Conservation (phyloP, 495 filamentous ascomycete genomes). For the Penicillium tannophilum region DNA sequence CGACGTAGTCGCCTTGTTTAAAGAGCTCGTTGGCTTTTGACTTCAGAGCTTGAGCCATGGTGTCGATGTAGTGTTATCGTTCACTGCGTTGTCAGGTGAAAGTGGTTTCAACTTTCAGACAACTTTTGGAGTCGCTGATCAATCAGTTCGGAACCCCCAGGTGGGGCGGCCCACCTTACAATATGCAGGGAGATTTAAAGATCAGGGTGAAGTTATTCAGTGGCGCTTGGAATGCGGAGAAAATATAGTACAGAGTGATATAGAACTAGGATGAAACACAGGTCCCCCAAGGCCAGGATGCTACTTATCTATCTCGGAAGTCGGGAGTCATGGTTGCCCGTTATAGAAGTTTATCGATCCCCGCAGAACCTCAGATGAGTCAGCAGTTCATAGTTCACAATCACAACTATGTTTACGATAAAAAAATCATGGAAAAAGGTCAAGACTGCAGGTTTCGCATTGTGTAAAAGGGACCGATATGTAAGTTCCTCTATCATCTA, state of each 20-base stretch:
- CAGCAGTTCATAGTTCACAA: constrained; percentile 15
- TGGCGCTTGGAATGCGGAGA: not conserved
- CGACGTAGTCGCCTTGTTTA: constrained; percentile 67
- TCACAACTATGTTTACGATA: no score
- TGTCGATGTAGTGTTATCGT: not conserved
- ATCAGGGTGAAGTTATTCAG: not conserved
- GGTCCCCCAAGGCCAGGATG: not conserved
- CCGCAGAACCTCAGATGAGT: constrained; percentile 39
- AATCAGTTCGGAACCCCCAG: constrained; percentile 19
- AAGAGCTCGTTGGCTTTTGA: constrained; percentile 56
- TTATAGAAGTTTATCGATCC: constrained; percentile 40
- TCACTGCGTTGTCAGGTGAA: not conserved
- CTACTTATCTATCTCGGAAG: not conserved
- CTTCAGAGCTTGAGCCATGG: constrained; percentile 48
- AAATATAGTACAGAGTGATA: not conserved
- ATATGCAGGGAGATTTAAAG: not conserved
- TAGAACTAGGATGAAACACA: not conserved
- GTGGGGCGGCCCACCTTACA: constrained; percentile 21
- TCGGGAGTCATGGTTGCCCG: not conserved
- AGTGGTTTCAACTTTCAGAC: not conserved
- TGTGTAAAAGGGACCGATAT: constrained; percentile 9
- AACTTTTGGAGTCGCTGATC: constrained; percentile 20
- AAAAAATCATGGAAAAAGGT: not conserved
- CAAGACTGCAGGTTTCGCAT: constrained; percentile 18
- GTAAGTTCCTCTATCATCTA: constrained; percentile 25